Evolutionary conservation across 495 filamentous ascomycete genomes (phyloP), one percentile per base, ranked within the genome.

Genomic region (Aspergillus hancockii): DNA sequence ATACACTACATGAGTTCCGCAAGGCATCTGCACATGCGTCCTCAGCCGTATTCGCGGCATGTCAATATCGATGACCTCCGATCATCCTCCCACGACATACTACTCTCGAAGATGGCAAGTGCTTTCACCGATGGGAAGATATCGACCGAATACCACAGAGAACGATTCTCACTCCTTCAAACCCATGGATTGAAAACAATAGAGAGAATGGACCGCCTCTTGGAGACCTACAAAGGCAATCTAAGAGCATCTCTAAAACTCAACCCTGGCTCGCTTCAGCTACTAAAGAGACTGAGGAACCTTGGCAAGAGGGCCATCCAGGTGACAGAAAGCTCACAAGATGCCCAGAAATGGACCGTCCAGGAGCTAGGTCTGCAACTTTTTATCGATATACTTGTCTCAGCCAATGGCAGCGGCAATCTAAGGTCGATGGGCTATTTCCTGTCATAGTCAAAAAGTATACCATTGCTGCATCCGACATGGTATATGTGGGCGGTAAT

Each of bases 1-100:
- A 75, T 57, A 76, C 75, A 0, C 61, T 79, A n/a, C 75, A 79
- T 52, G 69, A 75, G 36, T 77, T 77, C 52, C 68, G 71, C 55
- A 60, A 57, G 34, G 71, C 73, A 14, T 74, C 74, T 2, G 54
- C 59, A 8, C 31, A 53, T 13, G 75, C 75, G 7, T 65, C 70
- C 14, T 28, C 49, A 12, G 21, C 36, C 12, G 68, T 76, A 5
- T 66, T 69, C 21, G 55, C 68, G 34, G 49, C 62, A 21, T 8
- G 25, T 65, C 16, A 40, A 38, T 5, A 36, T 67, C 0, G 63
- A 62, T 23, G n/a, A 30, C 2, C 61, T 75, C 0, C 56, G 61
- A 54, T 23, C 45, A 12, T 61, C 49, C 16, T 75, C 76, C 49
- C 21, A 31, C 21, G 55, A 63, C 0, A 68, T 75, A 9, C 64